phyloP scores from a whole-genome alignment of 2,329 filamentous ascomycete species.

The Aspergillus fructus region DNA sequence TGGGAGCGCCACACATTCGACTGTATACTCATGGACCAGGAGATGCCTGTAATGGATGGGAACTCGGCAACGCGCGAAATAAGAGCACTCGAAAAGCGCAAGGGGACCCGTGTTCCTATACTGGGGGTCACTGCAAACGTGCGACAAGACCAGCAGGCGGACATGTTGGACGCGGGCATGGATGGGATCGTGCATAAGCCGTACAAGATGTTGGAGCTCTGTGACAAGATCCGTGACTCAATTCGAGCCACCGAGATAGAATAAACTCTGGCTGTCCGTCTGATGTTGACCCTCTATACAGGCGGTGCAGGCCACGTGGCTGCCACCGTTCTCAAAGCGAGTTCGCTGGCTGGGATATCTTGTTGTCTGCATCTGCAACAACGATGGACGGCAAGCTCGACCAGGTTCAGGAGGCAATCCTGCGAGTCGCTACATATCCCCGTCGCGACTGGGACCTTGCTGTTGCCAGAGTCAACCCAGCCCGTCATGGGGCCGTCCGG shows the following conservation, averaged over 20 bases:
- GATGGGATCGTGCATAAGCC: slow-evolving; percentile 79
- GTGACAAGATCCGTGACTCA: slow-evolving; percentile 57
- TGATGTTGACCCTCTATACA: too few species aligned
- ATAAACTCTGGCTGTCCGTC: not conserved
- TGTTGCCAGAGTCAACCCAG: too few species aligned
- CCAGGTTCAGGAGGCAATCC: too few species aligned
- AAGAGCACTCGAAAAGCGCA: slow-evolving; percentile 62
- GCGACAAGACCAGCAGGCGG: slow-evolving; percentile 69
- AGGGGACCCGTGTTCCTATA: slow-evolving; percentile 27
- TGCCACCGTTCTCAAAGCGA: too few species aligned
- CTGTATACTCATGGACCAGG: slow-evolving; percentile 75
- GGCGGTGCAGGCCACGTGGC: too few species aligned
- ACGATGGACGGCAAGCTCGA: too few species aligned
- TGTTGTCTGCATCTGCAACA: too few species aligned
- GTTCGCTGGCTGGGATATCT: too few species aligned
- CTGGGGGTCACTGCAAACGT: slow-evolving; percentile 67
- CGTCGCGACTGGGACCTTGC: too few species aligned
- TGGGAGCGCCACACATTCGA: slow-evolving; percentile 46
- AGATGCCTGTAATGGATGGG: slow-evolving; percentile 84
- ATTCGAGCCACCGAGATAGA: not conserved
- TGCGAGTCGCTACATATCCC: too few species aligned
- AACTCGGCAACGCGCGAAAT: slow-evolving; percentile 71
- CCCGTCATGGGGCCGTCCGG: too few species aligned
- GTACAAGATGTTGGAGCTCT: slow-evolving; percentile 70
- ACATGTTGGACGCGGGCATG: slow-evolving; percentile 71